These are phyloP conservation scores for Chaetomiaceae sp. DNA, from an alignment of 2,329 filamentous ascomycete species.

Conservation along the genomic window DNA sequence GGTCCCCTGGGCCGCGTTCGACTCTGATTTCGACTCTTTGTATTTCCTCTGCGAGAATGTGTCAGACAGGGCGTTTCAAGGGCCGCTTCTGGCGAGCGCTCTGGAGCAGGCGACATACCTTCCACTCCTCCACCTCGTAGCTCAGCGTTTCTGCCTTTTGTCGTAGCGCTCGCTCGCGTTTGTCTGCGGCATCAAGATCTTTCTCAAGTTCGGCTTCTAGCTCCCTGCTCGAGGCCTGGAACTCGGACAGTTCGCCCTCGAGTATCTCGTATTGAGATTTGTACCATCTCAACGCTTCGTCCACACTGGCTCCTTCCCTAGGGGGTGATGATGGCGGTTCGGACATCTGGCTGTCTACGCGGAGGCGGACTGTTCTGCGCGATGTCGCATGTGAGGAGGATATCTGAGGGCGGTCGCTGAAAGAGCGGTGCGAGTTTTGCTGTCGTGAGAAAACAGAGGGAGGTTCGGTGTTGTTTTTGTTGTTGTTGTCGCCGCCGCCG, in stretches of 20 bases:
- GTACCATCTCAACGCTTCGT: conserved; percentile 87
- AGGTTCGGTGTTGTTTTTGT: conserved; percentile 16
- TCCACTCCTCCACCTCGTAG: conserved; percentile 97
- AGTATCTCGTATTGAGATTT: conserved; percentile 93
- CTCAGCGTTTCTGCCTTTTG: conserved; percentile 79
- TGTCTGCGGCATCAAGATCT: conserved; percentile 92
- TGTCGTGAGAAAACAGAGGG: conserved; percentile 8
- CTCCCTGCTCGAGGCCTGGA: conserved; percentile 89
- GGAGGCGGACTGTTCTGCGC: conserved; percentile 11
- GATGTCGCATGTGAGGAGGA: conserved; percentile 20
- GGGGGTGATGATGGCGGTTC: conserved; percentile 61
- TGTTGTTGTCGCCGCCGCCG: no score
- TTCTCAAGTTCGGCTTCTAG: conserved; percentile 92
- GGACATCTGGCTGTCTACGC: conserved; percentile 39
- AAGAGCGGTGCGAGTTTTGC: conserved; percentile 11
- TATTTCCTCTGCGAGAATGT: conserved; percentile 69
- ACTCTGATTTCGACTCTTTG: conserved; percentile 88
- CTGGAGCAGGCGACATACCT: conserved; percentile 44
- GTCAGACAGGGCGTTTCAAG: conserved; percentile 12
- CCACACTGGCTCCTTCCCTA: conserved; percentile 48
- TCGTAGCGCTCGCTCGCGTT: conserved; percentile 78
- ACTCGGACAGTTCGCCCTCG: conserved; percentile 86
- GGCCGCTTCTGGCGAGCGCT: neutral
- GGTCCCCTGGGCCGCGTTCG: conserved; percentile 73
- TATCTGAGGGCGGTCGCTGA: conserved; percentile 17